Conservation (phyloP, 148 eudicot species). For the Linanthus parryae region DNA sequence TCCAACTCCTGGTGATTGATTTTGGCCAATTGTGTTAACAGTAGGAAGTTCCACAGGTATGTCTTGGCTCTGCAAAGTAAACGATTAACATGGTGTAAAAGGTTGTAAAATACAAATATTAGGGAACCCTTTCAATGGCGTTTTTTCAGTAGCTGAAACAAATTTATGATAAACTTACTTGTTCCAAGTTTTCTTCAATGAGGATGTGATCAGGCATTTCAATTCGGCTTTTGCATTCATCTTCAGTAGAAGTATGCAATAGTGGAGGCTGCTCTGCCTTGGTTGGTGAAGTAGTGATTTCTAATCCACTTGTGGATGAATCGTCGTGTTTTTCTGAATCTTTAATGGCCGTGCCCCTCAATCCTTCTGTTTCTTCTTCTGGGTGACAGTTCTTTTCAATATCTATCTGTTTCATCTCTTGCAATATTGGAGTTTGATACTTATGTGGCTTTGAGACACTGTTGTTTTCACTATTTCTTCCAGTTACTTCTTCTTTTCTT, state of each 20-base stretch:
- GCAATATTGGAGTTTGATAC: slow-evolving; percentile 21
- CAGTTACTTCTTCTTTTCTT: slow-evolving; percentile 36
- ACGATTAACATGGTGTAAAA: slow-evolving; percentile 13
- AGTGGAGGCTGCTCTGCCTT: slow-evolving; percentile 11
- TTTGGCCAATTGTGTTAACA: slow-evolving; percentile 10
- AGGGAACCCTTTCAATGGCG: too few relatives aligned
- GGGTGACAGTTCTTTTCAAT: slow-evolving; percentile 14
- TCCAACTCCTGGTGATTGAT: slow-evolving; percentile 11
- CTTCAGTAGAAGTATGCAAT: slow-evolving; percentile 12
- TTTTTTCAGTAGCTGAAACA: too few relatives aligned
- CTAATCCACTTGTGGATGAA: too few relatives aligned
- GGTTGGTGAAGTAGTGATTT: too few relatives aligned
- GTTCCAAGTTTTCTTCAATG: too few relatives aligned
- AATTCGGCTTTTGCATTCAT: slow-evolving; percentile 22
- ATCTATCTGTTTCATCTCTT: slow-evolving; percentile 30
- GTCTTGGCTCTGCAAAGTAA: slow-evolving; percentile 30
- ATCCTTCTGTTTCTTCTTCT: slow-evolving; percentile 18
- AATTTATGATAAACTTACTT: too few relatives aligned
- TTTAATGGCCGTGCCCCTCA: slow-evolving; percentile 12
- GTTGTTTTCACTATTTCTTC: slow-evolving; percentile 19
- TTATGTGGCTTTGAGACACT: slow-evolving; percentile 21
- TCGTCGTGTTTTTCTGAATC: slow-evolving; percentile 21
- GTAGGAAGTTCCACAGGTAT: slow-evolving; percentile 3
- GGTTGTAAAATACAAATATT: too few relatives aligned
- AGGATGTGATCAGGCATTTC: slow-evolving; percentile 3